Evolutionary conservation across 164 flowering plant genomes (phyloP), one percentile per base, ranked within the genome.

Genomic region (Aristolochia contorta): DNA sequence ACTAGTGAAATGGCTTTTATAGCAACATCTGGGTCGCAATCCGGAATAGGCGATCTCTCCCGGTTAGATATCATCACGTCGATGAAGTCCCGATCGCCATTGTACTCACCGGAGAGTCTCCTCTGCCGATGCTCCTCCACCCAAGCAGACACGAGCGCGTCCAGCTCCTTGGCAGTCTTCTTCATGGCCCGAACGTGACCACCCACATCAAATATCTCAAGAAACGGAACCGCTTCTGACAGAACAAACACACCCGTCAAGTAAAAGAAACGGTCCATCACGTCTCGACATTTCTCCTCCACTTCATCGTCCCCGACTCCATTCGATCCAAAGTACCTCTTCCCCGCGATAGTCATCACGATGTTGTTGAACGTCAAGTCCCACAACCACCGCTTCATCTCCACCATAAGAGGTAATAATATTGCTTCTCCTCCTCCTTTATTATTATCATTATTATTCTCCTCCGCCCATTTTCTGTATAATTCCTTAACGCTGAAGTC

Each of bases 1-100:
- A 65, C 63, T 41, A 65, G 2, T 16, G 43, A 24, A 10, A 57
- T 51, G 30, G 68, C 57, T 47, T 65, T 65, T 20, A 65, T 50
- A 3, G 53, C 24, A 24, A 30, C 49, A n/a, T 58, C 62, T 9
- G 33, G 19, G 33, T 58, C 62, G 51, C 37, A 50, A 19, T 16
- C 49, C 16, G 63, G 24, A 33, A 65, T 14, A 10, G 23, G 48
- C 3, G 25, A 47, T 19, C 58, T 50, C 58, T 65, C 50, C 51
- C 37, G 18, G 6, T 6, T 22, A 0, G 68, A 65, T 20, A 65
- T 18, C 57, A 65, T 21, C 33, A 65, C 63, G 21, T 65, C 62
- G 18, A 65, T 59, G 57, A 65, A 65, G 51, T 65, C 63, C 8
- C 2, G 9, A n/a, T 18, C 54, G 14, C 6, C 33, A 16, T 16